Evolutionary conservation across 73 alveolate species (phyloP), one percentile per base, ranked within the genome.

Genomic region (Paramecium primaurelia): DNA sequence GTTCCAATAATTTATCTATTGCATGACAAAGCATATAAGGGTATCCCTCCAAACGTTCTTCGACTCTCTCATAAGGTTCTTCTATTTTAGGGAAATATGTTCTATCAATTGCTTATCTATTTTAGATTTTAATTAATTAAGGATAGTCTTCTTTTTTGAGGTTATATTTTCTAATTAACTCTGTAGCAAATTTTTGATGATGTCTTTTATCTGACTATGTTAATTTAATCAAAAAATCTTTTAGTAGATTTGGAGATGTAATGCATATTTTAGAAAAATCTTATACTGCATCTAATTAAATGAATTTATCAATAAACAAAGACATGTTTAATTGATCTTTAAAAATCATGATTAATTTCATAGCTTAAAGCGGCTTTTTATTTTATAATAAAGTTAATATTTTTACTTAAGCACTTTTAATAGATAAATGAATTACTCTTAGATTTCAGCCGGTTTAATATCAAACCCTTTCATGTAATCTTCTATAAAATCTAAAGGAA

Each of bases 1-100:
- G 4, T 22, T 80, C 71, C 8, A 80, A 11, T 49, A 80, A 1
- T 47, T 49, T 80, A 26, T 80, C 75, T 44, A 80, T 45, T 14
- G 30, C 91, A 80, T 80, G 91, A 11, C 8, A 16, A 14, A 80
- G 58, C 91, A 80, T 80, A 47, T 40, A 11, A 5, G 71, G 49
- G 11, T 49, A 80, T 1, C 75, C 91, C 49, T 42, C 22, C 9
- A 80, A 47, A 20, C 91, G 47, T 80, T 80, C 91, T 80, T 80
- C 91, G 7, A 42, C 91, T 80, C 91, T 49, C 37, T 80, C 71
- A 80, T 80, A 80, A 2, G 84, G 47, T 64, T 80, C 73, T 2
- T 34, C 58, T 14, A 47, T 26, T 80, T 40, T 45, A 16, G 91
- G 91, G 22, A 80, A 80, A 18, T 80, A 80, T 6, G 28, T 44